Evolutionary conservation across 257 asterid genomes (phyloP).

Genomic region (Henckelia pumila): DNA sequence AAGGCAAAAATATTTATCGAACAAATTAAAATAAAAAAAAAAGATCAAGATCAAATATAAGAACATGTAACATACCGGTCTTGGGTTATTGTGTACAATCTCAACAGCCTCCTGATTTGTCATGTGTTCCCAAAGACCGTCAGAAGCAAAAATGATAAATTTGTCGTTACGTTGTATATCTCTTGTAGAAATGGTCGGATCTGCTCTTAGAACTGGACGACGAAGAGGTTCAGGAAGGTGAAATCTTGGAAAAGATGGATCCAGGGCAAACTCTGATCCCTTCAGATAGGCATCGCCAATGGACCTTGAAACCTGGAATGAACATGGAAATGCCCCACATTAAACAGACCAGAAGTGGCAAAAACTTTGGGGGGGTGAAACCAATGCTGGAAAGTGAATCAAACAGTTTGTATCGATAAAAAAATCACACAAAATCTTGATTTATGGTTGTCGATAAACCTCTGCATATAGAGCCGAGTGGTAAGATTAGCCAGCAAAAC

Average conservation of each 20-base stretch:
- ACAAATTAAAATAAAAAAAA: neutral
- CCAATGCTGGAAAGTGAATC: neutral
- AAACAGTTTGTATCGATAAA: neutral
- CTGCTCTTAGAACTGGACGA: constrained; percentile 65
- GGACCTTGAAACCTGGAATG: constrained; percentile 70
- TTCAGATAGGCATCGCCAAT: constrained; percentile 91
- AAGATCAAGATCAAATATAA: neutral
- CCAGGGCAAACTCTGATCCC: constrained; percentile 62
- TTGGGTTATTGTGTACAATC: constrained; percentile 68
- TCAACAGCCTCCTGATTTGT: constrained; percentile 72
- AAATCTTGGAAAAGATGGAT: constrained; percentile 45
- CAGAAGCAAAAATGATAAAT: constrained; percentile 81
- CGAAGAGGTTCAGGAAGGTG: constrained; percentile 63
- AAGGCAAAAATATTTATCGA: neutral
- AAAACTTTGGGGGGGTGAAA: neutral
- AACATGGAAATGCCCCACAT: neutral
- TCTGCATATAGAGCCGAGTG: neutral
- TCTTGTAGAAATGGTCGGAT: constrained; percentile 54
- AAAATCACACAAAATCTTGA: neutral
- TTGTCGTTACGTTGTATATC: constrained; percentile 48
- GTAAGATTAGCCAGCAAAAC: neutral
- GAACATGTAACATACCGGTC: constrained; percentile 39
- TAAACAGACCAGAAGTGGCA: neutral
- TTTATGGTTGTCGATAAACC: neutral
- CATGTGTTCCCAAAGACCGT: constrained; percentile 86